Evolutionary conservation across 306 rosid genomes (phyloP).

Genomic region (Rosa multiflora): DNA sequence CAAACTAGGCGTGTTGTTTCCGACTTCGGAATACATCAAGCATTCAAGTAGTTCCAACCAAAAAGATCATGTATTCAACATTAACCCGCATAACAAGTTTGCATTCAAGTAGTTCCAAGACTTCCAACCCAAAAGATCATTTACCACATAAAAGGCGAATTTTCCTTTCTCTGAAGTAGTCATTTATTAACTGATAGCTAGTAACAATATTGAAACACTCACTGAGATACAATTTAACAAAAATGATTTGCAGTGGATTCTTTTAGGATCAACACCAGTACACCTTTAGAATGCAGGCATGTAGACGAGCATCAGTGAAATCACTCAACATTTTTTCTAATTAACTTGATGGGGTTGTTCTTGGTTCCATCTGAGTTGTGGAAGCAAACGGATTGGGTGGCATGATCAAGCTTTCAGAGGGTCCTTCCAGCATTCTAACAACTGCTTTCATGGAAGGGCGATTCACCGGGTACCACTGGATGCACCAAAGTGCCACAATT

Average conservation of each 20-base stretch:
- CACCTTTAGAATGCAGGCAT: not conserved
- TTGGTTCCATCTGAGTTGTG: not conserved
- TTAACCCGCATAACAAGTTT: too few relatives aligned
- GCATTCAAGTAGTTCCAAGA: too few relatives aligned
- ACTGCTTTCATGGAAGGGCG: constrained; percentile 16
- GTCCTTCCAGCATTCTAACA: constrained; percentile 18
- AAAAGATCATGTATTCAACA: too few relatives aligned
- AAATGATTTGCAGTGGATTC: not conserved
- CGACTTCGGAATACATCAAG: too few relatives aligned
- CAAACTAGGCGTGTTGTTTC: not conserved
- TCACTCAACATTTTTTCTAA: not conserved
- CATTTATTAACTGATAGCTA: too few relatives aligned
- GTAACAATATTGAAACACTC: too few relatives aligned
- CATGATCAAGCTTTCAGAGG: not conserved
- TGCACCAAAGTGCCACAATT: constrained; percentile 14
- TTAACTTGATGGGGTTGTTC: not conserved
- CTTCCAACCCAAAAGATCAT: too few relatives aligned
- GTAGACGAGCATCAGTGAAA: not conserved
- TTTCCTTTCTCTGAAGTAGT: too few relatives aligned
- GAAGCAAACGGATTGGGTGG: constrained; percentile 16
- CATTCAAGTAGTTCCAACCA: too few relatives aligned
- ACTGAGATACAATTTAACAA: not conserved
- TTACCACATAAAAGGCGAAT: too few relatives aligned
- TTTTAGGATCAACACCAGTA: not conserved
- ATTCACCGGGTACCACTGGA: constrained; percentile 19